Base-by-base conservation (phyloP, 2,329 filamentous ascomycete species). In the Fusarium anguioides region DNA sequence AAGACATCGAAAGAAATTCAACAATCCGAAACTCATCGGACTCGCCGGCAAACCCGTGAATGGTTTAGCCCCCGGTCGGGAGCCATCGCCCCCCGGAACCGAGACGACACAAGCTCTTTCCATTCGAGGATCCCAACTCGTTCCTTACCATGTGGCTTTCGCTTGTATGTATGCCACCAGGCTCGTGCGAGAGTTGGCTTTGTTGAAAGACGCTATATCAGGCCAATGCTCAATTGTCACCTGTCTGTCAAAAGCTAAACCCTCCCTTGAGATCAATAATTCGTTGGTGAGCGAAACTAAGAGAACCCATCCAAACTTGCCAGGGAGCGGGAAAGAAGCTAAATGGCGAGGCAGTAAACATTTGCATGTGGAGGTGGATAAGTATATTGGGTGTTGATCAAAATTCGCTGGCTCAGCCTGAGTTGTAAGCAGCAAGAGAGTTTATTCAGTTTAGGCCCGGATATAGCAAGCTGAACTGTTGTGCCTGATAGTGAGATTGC, bases 21-120 rank as follows among this genome's bases (percentile, higher is more conserved):
- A 44, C 21, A 29, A 66, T 48, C 66, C 66, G 61, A 69, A 69
- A 49, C 41, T 62, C 47, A 29, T 69, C 66, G 61, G 66, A 58
- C 46, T 46, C 31, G 33, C 40, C 57, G 53, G 33, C 40, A 41
- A 50, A 52, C 21, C 53, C 42, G 37, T 45, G 37, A 23, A 47
- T 24, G 21, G 17, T 54, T 31, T 44, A 51, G 37, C 58, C 40
- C 31, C 40, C 33, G 48, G 35, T 44, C 58, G 42, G 55, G 44
- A 51, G 40, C 54, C 44, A 39, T 46, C 53, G 42, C 56, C 49
- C 60, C 56, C 60, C 46, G 49, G 44, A 54, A 65, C 53, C 50
- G 42, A 68, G 49, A 42, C 35, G 50, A 40, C 60, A 44, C 31
- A 18, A 29, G 24, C n/a, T 53, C 27, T 56, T 40, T 46, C 46